These are phyloP conservation scores for Beta vulgaris DNA, from an alignment of 148 eudicot species.

Conservation along the genomic window DNA sequence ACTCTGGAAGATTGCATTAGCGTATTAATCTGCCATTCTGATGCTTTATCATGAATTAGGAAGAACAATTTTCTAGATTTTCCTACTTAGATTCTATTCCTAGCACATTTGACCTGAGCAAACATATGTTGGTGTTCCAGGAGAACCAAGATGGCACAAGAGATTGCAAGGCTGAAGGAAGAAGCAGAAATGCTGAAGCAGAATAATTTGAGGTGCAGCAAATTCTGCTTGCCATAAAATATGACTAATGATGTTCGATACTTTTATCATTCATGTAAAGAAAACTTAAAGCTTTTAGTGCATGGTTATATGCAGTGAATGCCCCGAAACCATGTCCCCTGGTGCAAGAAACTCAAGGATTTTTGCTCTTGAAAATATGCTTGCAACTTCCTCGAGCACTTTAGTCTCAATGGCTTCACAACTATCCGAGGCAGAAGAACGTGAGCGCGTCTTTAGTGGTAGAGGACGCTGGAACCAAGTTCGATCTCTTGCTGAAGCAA, in stretches of 20 bases:
- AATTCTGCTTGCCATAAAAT: not conserved
- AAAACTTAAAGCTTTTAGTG: not conserved
- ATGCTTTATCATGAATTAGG: not conserved
- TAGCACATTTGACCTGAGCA: not conserved
- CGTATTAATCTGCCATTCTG: too few species aligned
- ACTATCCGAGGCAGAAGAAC: conserved; percentile 96
- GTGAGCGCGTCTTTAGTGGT: conserved; percentile 83
- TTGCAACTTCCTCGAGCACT: conserved; percentile 82
- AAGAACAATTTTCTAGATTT: not conserved
- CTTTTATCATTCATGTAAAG: not conserved
- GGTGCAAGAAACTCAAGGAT: conserved; percentile 96
- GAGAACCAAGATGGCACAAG: conserved; percentile 96
- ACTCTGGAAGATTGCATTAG: not conserved
- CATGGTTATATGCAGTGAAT: conserved; percentile 42
- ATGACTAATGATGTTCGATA: not conserved
- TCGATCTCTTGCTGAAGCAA: conserved; percentile 85
- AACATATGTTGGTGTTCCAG: conserved; percentile 33
- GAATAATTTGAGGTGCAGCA: conserved; percentile 50
- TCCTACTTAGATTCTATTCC: not conserved
- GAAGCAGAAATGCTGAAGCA: conserved; percentile 65
- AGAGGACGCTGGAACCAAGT: conserved; percentile 96
- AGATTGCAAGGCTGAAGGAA: conserved; percentile 81
- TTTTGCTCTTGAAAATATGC: conserved; percentile 95
- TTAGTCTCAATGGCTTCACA: conserved; percentile 97
- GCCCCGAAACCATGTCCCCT: conserved; percentile 80